Evolutionary conservation across 2,329 filamentous ascomycete genomes (phyloP), one percentile per base, ranked within the genome.

Genomic region (Epichloe gansuensis): DNA sequence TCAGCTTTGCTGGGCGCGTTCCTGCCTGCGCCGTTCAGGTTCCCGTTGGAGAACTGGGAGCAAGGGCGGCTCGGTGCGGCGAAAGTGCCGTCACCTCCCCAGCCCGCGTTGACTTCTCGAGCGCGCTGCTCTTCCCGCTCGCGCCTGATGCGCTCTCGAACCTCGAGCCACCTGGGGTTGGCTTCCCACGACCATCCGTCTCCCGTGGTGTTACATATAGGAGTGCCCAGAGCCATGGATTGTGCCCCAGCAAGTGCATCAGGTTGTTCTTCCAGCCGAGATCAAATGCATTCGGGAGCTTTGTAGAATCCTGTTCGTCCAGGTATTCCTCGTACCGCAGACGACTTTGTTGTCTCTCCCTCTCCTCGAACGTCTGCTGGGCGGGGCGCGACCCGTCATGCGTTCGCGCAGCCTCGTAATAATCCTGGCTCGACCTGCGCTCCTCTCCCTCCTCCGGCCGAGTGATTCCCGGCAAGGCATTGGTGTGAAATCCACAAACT

Each of bases 121-220:
- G 75, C 72, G 48, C 77, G 74, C 63, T 88, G 84, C 48, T 77
- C 72, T 51, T 79, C 73, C 46, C 81, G 71, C 55, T 84, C 80
- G 9, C 62, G 59, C 4, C 72, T 70, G n/a, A 90, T 74, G 21
- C 72, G 72, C 5, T 89, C 83, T 44, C 83, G 75, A 4, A 84
- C 86, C 38, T 83, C 81, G 3, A 87, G 57, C 86, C 93, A 98
- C 58, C 80, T 81, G 1, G 80, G 76, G 62, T 83, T 94, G 1
- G 91, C 80, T 62, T 96, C 90, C 93, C 93, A 98, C 45, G 76
- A 77, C 91, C 91, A 98, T 23, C 93, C 93, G 66, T 98, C 88
- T 37, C 91, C 91, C 0, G 82, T 87, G 2, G 90, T 95, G 63
- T 86, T 97, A 67, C 80, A 82, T 46, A 97, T 72, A 0, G 93